Conservation (phyloP, 164 flowering plant species). For the Magnolia changhungtana region DNA sequence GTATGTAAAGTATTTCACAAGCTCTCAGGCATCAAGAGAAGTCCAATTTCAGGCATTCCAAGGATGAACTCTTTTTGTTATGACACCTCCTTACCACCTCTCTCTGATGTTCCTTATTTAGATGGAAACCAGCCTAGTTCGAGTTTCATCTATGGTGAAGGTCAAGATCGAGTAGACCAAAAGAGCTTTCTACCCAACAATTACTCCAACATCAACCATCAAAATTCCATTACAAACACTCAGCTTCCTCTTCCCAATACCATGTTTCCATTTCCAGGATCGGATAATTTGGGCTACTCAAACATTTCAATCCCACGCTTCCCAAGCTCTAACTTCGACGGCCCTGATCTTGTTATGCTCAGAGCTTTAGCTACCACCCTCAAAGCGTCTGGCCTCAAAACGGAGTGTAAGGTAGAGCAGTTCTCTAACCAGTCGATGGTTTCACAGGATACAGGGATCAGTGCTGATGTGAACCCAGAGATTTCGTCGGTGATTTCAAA, state of each 20-base stretch:
- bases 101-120: too few relatives aligned
- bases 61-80: conserved; percentile 38
- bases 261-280: conserved; percentile 23
- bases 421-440: conserved; percentile 34
- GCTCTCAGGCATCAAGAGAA: conserved; percentile 30
- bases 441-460: conserved; percentile 49
- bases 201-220: conserved; percentile 28
- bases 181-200: conserved; percentile 11
- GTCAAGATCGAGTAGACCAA: conserved; percentile 22
- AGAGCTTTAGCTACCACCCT: conserved; percentile 17
- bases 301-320: conserved; percentile 17
- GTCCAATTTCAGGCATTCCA: conserved; percentile 14
- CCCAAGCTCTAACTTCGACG: conserved; percentile 6
- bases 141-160: conserved; percentile 8
- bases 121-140: conserved; percentile 26
- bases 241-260: conserved; percentile 18
- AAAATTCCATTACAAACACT: conserved; percentile 11
- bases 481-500: conserved; percentile 41
- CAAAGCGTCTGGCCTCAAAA: conserved; percentile 26
- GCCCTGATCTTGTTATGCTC: conserved; percentile 21
- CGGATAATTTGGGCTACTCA: conserved; percentile 2
- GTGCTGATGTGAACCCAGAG: conserved; percentile 41
- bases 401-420: conserved; percentile 31
- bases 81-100: conserved; percentile 6
- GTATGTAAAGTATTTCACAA: conserved; percentile 56